Evolutionary conservation across 2,329 filamentous ascomycete genomes (phyloP), one percentile per base, ranked within the genome.

Genomic region (Hymenoscyphus repandus): DNA sequence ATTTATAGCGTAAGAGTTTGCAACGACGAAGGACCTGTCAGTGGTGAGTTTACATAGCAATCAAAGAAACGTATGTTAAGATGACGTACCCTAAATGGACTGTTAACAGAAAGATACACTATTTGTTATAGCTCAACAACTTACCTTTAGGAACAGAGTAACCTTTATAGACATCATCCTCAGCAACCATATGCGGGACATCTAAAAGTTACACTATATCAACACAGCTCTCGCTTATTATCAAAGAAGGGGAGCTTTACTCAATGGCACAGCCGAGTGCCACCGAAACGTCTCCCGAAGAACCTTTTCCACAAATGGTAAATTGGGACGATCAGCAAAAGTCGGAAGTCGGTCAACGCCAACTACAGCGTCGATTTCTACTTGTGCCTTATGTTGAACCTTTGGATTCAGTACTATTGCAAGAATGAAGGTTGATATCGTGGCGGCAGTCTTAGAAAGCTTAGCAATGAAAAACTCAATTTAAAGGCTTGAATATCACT

Each of bases 151-250:
- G 78, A 45, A 83, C 79, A 54, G 73, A 72, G 60, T 77, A 75
- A 38, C 74, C 78, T 31, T 75, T 68, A 58, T 81, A 82, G 11
- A 72, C 67, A 47, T 82, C 79, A 44, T 82, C 78, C 44, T 73
- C 64, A 2, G 74, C 68, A 12, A 76, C 70, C 41, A 68, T 72
- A 60, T 82, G 79, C 1, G 79, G 78, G 33, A 82, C 73, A 5
- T 72, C 75, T 48, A 15, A 6, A 11, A 17, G 10, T 2, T 3
- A n/a, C 32, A 9, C 11, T 15, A 17, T 15, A 46, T 38, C 13
- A 46, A 17, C 17, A 22, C 17, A 3, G 2, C 10, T 45, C 12
- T 18, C 18, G 18, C 20, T 22, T 22, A 31, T 11, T 11, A 9
- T 12, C 2, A 30, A 37, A 13, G 11, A 7, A 15, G 5, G 6